Base-by-base conservation (phyloP, 208 protist species). In the Trichomonas tenax region DNA sequence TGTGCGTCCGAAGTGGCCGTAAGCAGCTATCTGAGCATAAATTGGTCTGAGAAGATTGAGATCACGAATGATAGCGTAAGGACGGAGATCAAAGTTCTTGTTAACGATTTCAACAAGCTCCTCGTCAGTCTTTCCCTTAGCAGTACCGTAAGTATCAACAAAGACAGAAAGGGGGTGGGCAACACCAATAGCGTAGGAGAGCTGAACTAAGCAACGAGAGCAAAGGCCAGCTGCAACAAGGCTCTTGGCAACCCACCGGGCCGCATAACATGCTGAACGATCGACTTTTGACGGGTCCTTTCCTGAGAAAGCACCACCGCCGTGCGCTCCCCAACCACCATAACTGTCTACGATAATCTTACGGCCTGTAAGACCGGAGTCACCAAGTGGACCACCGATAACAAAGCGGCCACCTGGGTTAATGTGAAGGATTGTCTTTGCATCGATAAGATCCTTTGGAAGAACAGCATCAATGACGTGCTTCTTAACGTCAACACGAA, bases 331-430 rank as follows among this genome's bases (percentile, higher is more conserved):
- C 99, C 99, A 99, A 96, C 99, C 99, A 97, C 99, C 99, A 97
- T 99, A 99, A 9, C 99, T 99, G 97, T 99, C 99, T 82, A 99
- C 99, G 97, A 99, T 99, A 97, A 99, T 99, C 98, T 99, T 99
- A 97, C 99, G 98, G 96, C 99, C 99, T 96, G 99, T 99, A 14
- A 99, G 97, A 97, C 99, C 99, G 96, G 99, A 99, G 97, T 99
- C 99, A 97, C 99, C 99, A 96, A 99, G 98, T 96, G 99, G 99
- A 63, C 99, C 99, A 96, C 99, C 99, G 97, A 99, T 99, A 96
- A 99, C 98, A 97, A 99, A 99, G 36, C 98, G 96, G 96, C 99
- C 99, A 96, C 99, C 99, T 26, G 99, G 99, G 97, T 99, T 99
- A 81, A 99, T 97, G 97, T 99, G 98, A 97, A 99, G 99, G 89